These are phyloP conservation scores for Calocera viscosa DNA, from an alignment of 768 basidiomycete genomes.

Conservation along the genomic window DNA sequence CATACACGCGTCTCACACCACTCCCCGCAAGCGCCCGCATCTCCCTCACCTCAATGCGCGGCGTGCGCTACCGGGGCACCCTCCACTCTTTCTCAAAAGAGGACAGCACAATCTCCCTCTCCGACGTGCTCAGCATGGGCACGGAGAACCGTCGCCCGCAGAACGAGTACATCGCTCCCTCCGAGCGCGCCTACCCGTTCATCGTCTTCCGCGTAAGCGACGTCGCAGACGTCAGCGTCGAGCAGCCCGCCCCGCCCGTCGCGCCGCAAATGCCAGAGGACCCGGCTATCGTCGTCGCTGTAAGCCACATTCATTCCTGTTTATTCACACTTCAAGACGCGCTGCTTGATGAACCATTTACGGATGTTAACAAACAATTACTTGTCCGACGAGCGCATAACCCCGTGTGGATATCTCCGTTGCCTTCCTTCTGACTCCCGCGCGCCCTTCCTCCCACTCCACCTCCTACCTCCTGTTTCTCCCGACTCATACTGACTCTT, in stretches of 20 bases:
- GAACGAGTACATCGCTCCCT: conserved; percentile 66
- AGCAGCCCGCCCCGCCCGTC: conserved; percentile 40
- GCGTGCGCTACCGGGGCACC: conserved; percentile 81
- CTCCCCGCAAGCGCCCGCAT: conserved; percentile 31
- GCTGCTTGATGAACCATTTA: conserved; percentile 37
- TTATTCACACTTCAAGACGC: no score
- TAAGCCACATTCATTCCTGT: no score
- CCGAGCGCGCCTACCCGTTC: conserved; percentile 72
- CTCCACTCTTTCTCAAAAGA: conserved; percentile 75
- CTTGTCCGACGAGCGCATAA: conserved; percentile 37
- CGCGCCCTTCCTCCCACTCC: conserved; percentile 7
- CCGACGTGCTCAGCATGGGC: conserved; percentile 78
- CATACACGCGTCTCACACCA: neutral
- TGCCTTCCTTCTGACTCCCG: conserved; percentile 46
- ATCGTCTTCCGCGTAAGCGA: conserved; percentile 86
- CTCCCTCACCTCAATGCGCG: conserved; percentile 79
- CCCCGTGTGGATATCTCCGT: conserved; percentile 44
- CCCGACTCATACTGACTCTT: neutral
- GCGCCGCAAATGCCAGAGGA: conserved; percentile 63
- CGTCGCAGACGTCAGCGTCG: conserved; percentile 79
- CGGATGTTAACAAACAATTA: conserved; percentile 36
- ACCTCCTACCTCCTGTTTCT: conserved; percentile 6
- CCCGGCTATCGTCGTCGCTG: conserved; percentile 63
- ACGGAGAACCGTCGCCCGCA: conserved; percentile 61
- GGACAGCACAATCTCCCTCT: conserved; percentile 76